These are phyloP conservation scores for Rhodosporidiobolus sp. DNA, from an alignment of 768 basidiomycete species.

Conservation along the genomic window DNA sequence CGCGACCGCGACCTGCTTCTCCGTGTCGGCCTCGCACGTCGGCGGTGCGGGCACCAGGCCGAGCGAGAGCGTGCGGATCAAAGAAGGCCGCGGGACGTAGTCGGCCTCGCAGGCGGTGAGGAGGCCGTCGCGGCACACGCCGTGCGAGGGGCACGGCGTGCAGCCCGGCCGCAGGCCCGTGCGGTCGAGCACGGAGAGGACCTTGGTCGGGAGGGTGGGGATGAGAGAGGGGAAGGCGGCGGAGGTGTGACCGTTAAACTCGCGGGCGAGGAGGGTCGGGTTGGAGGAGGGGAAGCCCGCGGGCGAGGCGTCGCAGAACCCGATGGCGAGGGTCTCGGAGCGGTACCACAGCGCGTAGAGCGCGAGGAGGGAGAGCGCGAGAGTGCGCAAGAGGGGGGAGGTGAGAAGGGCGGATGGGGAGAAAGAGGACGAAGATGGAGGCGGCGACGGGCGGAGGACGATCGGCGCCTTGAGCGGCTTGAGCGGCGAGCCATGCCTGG, in stretches of 20 bases:
- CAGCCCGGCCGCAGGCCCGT: conserved; percentile 42
- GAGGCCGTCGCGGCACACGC: conserved; percentile 46
- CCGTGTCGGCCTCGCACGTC: conserved; percentile 50
- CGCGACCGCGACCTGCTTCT: conserved; percentile 48
- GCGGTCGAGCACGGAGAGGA: conserved; percentile 24
- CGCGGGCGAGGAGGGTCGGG: conserved; percentile 40
- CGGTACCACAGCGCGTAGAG: conserved; percentile 28
- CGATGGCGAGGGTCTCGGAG: conserved; percentile 41
- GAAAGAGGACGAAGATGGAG: too few species aligned
- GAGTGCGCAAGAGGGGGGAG: too few species aligned
- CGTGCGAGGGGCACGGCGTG: conserved; percentile 51
- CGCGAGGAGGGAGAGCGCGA: neutral
- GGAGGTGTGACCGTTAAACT: neutral
- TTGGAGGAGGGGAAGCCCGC: conserved; percentile 45
- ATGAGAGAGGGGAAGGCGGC: conserved; percentile 45
- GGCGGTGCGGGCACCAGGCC: conserved; percentile 48
- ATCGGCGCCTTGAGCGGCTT: neutral
- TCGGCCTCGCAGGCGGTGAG: conserved; percentile 48
- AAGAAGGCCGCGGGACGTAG: conserved; percentile 45
- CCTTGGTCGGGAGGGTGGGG: conserved; percentile 42
- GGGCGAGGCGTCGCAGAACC: conserved; percentile 51
- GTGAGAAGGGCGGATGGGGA: neutral
- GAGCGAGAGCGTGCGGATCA: conserved; percentile 41
- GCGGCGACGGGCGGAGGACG: neutral
- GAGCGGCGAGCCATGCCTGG: too few species aligned